Conservation (phyloP, 2,329 filamentous ascomycete species). For the Colletotrichum spaethianum region DNA sequence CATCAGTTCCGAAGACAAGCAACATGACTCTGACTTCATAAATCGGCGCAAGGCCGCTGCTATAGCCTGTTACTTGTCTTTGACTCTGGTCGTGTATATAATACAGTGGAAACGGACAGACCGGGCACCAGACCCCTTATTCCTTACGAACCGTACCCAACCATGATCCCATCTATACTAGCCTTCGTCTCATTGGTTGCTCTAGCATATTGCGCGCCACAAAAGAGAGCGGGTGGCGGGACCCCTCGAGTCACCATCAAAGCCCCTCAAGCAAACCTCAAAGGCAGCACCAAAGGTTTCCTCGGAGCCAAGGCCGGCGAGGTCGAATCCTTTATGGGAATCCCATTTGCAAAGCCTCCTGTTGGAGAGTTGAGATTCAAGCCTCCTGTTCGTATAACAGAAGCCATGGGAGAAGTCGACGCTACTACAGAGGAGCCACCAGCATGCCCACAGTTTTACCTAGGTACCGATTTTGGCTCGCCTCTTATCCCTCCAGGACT, state of each 20-base stretch:
- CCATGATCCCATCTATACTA: constrained; percentile 8
- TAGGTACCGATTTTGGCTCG: constrained; percentile 42
- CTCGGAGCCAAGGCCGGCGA: constrained; percentile 28
- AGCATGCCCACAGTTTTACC: constrained; percentile 49
- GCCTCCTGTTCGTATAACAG: constrained; percentile 54
- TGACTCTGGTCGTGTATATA: background rate
- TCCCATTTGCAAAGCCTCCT: constrained; percentile 72
- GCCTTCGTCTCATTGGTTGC: background rate
- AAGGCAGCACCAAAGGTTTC: constrained; percentile 28
- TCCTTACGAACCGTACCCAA: background rate
- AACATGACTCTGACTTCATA: constrained; percentile 7
- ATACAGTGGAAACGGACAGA: background rate
- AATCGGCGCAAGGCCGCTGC: background rate
- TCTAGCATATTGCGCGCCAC: constrained; percentile 15
- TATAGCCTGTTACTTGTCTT: background rate
- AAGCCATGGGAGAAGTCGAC: constrained; percentile 48
- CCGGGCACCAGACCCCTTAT: background rate
- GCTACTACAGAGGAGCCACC: constrained; percentile 57
- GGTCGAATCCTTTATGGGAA: constrained; percentile 70
- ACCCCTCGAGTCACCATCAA: constrained; percentile 31
- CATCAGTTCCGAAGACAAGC: background rate
- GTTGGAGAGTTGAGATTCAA: constrained; percentile 64
- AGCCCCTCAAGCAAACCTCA: constrained; percentile 26
- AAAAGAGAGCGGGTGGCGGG: background rate
- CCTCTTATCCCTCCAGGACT: constrained; percentile 46